phyloP scores from a whole-genome alignment of 495 filamentous ascomycete genomes.

The Penicillium argentinense region DNA sequence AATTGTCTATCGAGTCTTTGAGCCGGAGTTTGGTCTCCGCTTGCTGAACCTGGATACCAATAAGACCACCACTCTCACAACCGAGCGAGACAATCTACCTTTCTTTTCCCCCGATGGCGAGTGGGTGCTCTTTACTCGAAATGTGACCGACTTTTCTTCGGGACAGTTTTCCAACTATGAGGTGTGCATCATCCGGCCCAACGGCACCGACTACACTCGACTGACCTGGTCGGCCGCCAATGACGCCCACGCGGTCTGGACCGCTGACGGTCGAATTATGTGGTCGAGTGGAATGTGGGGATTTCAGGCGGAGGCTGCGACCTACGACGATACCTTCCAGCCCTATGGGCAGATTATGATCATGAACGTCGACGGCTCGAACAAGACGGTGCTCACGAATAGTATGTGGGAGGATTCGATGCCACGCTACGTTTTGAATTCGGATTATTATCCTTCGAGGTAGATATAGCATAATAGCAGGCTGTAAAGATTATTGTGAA shows the following conservation, averaged over 20 bases:
- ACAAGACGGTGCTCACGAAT: slow-evolving; percentile 29
- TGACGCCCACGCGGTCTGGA: slow-evolving; percentile 10
- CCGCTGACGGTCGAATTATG: slow-evolving; percentile 4
- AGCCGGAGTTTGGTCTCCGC: slow-evolving; percentile 4
- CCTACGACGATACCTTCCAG: slow-evolving; percentile 36
- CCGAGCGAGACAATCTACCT: slow-evolving; percentile 12
- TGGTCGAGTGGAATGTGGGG: slow-evolving; percentile 26
- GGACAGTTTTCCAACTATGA: slow-evolving; percentile 6
- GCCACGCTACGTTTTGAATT: slow-evolving; percentile 25
- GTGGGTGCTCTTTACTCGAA: slow-evolving; percentile 15
- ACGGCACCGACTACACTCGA: not conserved
- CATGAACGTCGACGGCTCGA: slow-evolving; percentile 31
- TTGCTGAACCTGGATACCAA: slow-evolving; percentile 8
- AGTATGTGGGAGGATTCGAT: slow-evolving; percentile 37
- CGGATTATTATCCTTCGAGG: not conserved
- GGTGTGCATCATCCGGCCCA: slow-evolving; percentile 2
- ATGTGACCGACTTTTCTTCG: not conserved
- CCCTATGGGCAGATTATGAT: slow-evolving; percentile 33
- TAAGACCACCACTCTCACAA: slow-evolving; percentile 3
- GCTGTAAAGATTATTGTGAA: too few relatives aligned
- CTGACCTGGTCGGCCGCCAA: slow-evolving; percentile 3
- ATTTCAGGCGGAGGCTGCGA: slow-evolving; percentile 29
- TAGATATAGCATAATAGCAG: not conserved
- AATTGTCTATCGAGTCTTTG: slow-evolving; percentile 10
- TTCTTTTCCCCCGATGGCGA: slow-evolving; percentile 13